Evolutionary conservation across 2,329 filamentous ascomycete species (phyloP), one percentile per base, ranked within the genome.

Genomic region (Byssochlamys sp.): DNA sequence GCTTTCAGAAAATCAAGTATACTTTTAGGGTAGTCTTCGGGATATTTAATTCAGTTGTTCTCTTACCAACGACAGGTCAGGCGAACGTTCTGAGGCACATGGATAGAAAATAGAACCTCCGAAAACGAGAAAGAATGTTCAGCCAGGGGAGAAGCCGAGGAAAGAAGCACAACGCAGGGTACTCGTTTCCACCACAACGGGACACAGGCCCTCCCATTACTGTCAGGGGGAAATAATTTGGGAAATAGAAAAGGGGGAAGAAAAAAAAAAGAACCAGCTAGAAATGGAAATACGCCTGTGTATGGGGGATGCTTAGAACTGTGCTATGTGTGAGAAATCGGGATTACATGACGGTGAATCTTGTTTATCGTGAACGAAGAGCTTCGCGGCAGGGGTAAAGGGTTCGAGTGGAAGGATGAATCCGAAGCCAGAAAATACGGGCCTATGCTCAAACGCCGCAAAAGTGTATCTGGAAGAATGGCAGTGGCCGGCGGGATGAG

Each of bases 291-390:
- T 70, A 69, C 71, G 71, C 72, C 71, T 66, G 69, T 71, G 71
- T 72, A 73, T 72, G 70, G 69, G 64, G 62, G 65, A 72, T 72
- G 69, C 71, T 72, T 69, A 66, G 66, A 60, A 56, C 57, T 59
- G 57, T 56, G 56, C 26, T 55, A 55, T 25, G 45, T 56, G 50
- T 55, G 55, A 59, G 59, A 59, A 54, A 63, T 61, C 55, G 69
- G 71, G 71, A 68, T 66, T 77, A 77, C 74, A 76, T 76, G 74
- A 77, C 62, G 71, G 74, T 75, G 74, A 73, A 76, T 77, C 74
- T 75, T 73, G 65, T 71, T 71, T 74, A 74, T 75, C 74, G 67
- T 75, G 65, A 71, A 65, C 61, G 58, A 62, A 58, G 61, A 58
- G 33, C 57, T 64, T 66, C 65, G 58, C 65, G 61, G 68, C 67